These are phyloP conservation scores for Amanita fuliginea DNA, from an alignment of 768 basidiomycete genomes.

Conservation along the genomic window DNA sequence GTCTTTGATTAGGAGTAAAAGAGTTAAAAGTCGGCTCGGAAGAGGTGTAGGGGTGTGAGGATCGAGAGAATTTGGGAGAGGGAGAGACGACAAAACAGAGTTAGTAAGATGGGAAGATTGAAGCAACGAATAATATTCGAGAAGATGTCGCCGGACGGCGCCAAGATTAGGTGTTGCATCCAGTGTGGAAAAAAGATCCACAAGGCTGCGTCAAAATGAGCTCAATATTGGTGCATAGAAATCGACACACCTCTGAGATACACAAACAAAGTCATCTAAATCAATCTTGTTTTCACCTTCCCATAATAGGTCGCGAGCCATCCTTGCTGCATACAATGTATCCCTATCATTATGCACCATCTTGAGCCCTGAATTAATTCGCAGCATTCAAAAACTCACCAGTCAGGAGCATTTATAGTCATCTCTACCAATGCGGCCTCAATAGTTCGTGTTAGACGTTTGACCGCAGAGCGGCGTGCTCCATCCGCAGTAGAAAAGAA, in stretches of 20 bases:
- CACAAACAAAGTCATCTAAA: conserved; percentile 69
- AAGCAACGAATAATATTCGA: conserved; percentile 83
- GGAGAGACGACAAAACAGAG: conserved; percentile 71
- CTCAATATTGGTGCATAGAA: neutral
- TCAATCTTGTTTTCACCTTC: conserved; percentile 65
- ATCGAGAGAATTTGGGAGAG: conserved; percentile 76
- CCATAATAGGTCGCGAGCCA: conserved; percentile 94
- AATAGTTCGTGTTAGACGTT: conserved; percentile 69
- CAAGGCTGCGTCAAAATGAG: conserved; percentile 35
- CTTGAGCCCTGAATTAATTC: neutral
- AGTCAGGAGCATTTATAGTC: conserved; percentile 90
- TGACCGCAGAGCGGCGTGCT: conserved; percentile 69
- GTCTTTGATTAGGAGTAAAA: conserved; percentile 70
- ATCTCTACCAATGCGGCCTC: conserved; percentile 59
- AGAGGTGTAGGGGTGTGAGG: conserved; percentile 64
- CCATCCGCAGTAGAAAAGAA: conserved; percentile 65
- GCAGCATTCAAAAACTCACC: conserved; percentile 40
- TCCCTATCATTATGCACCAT: conserved; percentile 43
- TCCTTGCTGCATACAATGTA: conserved; percentile 78
- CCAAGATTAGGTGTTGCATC: conserved; percentile 50
- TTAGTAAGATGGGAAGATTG: conserved; percentile 78
- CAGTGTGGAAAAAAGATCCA: conserved; percentile 75
- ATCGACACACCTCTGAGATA: conserved; percentile 76
- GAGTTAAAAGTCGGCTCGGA: conserved; percentile 75
- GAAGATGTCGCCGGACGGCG: conserved; percentile 55